phyloP scores from a whole-genome alignment of 192 early-diverging fungal genomes.

The Polychytrium aggregatum region DNA sequence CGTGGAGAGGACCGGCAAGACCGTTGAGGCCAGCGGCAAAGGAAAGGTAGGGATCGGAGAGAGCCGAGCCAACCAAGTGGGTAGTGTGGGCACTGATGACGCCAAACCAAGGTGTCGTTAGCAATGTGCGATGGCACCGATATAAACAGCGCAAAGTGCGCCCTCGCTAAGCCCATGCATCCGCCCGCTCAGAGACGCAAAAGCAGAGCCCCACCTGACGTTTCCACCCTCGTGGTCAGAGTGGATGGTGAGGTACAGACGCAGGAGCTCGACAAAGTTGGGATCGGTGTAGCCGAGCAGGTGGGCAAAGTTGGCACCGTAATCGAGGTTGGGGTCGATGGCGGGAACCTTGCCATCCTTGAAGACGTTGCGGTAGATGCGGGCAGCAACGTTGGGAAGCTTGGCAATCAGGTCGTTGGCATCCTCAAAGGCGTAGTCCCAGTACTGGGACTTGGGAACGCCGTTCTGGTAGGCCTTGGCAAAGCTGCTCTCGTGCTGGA shows the following conservation, averaged over 20 bases:
- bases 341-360: constrained; percentile 86
- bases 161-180: background rate
- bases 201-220: constrained; percentile 69
- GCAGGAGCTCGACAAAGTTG: constrained; percentile 95
- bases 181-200: no score
- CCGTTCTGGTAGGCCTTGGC: constrained; percentile 93
- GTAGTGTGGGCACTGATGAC: constrained; percentile 82
- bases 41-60: constrained; percentile 97
- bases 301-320: constrained; percentile 89
- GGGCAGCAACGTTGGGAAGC: constrained; percentile 88
- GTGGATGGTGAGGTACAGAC: constrained; percentile 98
- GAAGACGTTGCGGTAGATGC: constrained; percentile 99
- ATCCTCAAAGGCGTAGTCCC: constrained; percentile 93
- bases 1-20: constrained; percentile 97
- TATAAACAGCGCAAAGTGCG: background rate
- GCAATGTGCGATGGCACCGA: no score
- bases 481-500: constrained; percentile 93
- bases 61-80: constrained; percentile 89
- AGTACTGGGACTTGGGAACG: constrained; percentile 91
- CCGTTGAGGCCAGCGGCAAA: constrained; percentile 96
- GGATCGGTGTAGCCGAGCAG: constrained; percentile 83
- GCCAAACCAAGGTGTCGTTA: background rate
- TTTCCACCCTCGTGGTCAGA: constrained; percentile 99
- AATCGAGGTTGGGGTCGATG: constrained; percentile 85
- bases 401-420: constrained; percentile 97